phyloP scores from a whole-genome alignment of 805 yeast species.

The Lipomyces japonicus region DNA sequence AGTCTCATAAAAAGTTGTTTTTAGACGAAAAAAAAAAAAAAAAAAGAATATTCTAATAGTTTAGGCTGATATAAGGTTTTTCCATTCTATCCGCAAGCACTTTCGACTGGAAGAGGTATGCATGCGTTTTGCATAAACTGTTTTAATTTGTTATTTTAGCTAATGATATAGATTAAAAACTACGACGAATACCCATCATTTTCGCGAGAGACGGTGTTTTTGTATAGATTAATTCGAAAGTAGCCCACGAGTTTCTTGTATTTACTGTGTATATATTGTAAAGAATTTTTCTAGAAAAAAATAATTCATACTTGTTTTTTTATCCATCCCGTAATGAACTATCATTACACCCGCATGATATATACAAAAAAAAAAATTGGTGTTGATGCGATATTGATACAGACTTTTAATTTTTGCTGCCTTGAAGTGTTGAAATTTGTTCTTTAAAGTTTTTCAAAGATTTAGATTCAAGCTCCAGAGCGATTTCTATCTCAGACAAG shows the following conservation, averaged over 20 bases:
- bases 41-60: slow-evolving; percentile 38
- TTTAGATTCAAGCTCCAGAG: slow-evolving; percentile 66
- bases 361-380: too few relatives aligned
- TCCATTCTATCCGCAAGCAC: slow-evolving; percentile 34
- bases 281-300: too few relatives aligned
- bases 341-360: too few relatives aligned
- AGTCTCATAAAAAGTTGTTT: not conserved
- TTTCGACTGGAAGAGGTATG: slow-evolving; percentile 36
- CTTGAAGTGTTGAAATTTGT: too few relatives aligned
- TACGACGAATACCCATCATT: slow-evolving; percentile 29
- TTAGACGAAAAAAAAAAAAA: slow-evolving; percentile 51
- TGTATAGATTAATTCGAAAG: slow-evolving; percentile 20
- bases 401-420: not conserved
- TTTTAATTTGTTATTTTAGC: slow-evolving; percentile 7
- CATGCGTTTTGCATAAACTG: slow-evolving; percentile 26
- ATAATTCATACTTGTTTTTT: too few relatives aligned
- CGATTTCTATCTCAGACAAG: slow-evolving; percentile 58
- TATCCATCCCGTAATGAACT: too few relatives aligned
- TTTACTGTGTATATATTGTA: not conserved
- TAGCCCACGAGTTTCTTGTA: not conserved
- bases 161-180: slow-evolving; percentile 29
- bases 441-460: slow-evolving; percentile 46
- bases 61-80: slow-evolving; percentile 39
- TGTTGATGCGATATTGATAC: too few relatives aligned
- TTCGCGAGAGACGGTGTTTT: slow-evolving; percentile 16